Base-by-base conservation (phyloP, 2,329 filamentous ascomycete genomes). In the Ambrosiella beaveri region DNA sequence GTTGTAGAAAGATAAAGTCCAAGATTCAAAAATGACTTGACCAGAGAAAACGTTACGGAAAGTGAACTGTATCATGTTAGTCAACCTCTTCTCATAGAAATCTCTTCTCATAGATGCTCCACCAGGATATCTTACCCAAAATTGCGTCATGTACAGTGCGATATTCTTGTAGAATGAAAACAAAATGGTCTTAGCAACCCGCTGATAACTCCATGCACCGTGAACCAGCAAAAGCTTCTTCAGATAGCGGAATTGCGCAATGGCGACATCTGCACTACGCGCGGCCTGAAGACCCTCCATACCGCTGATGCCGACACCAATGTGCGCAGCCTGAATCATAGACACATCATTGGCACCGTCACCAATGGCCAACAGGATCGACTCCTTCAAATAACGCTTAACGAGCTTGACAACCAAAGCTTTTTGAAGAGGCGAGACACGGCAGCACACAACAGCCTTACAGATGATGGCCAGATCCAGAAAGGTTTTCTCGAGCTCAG, bases 101-200 rank as follows among this genome's bases (percentile, higher is more conserved):
- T 27, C 7, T 4, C 19, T 27, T 12, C 17, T 51, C 19, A 7
- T 7, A 35, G 39, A 55, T 35, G 7, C 5, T 12, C 9, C 11
- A 15, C 4, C 7, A 13, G n/a, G 44, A 39, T 13, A 8, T 74
- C 84, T 74, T 75, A 89, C 86, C 88, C 94, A 98, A 69, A 98
- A 98, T 68, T 98, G 94, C 61, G 94, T 98, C 86, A 98, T 90
- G 73, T 97, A 98, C 62, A 98, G 76, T 17, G 90, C 85, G 64
- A 97, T 96, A 72, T 98, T 98, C 77, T 98, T 98, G 77, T 98
- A 98, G 70, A 97, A 98, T 6, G 93, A 97, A 72, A 95, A 98
- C 62, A 98, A 71, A 65, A 98, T 97, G 60, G 95, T 89, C 73
- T 95, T 95, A 77, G 86, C 91, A 68, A 98, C 85, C 60, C 93